Evolutionary conservation across 2,329 filamentous ascomycete genomes (phyloP).

Genomic region (Fusarium chlamydosporum): DNA sequence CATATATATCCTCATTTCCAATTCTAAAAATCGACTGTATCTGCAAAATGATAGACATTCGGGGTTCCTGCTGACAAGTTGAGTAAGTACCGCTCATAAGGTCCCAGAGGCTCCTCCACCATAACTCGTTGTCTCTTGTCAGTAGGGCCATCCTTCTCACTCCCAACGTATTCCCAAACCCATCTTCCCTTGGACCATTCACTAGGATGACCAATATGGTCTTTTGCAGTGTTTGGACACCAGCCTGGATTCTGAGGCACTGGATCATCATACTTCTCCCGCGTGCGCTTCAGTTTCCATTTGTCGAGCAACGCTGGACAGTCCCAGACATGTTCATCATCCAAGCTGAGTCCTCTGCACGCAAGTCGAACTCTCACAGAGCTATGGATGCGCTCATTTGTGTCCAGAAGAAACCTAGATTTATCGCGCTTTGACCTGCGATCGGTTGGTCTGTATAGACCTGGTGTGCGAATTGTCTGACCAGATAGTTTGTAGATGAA

Average conservation of each 20-base stretch:
- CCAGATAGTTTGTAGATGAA: slow-evolving; percentile 62
- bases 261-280: slow-evolving; percentile 54
- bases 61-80: slow-evolving; percentile 60
- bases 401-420: slow-evolving; percentile 62
- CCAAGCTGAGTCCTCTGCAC: slow-evolving; percentile 63
- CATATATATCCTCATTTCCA: neutral
- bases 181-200: slow-evolving; percentile 58
- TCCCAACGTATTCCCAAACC: slow-evolving; percentile 68
- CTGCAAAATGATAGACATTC: slow-evolving; percentile 61
- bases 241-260: slow-evolving; percentile 54
- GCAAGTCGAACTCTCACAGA: slow-evolving; percentile 68
- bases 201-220: slow-evolving; percentile 44
- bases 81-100: slow-evolving; percentile 66
- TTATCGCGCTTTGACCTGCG: slow-evolving; percentile 56
- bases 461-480: slow-evolving; percentile 61
- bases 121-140: slow-evolving; percentile 59
- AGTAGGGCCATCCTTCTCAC: slow-evolving; percentile 58
- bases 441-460: slow-evolving; percentile 63
- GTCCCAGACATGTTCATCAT: slow-evolving; percentile 64
- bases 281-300: slow-evolving; percentile 61
- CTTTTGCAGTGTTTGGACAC: slow-evolving; percentile 49
- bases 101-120: slow-evolving; percentile 68
- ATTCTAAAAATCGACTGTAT: slow-evolving; percentile 37
- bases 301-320: slow-evolving; percentile 60
- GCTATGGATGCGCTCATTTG: slow-evolving; percentile 69